Evolutionary conservation across 139 green algal genomes (phyloP).

Genomic region (Eudorina sp.): DNA sequence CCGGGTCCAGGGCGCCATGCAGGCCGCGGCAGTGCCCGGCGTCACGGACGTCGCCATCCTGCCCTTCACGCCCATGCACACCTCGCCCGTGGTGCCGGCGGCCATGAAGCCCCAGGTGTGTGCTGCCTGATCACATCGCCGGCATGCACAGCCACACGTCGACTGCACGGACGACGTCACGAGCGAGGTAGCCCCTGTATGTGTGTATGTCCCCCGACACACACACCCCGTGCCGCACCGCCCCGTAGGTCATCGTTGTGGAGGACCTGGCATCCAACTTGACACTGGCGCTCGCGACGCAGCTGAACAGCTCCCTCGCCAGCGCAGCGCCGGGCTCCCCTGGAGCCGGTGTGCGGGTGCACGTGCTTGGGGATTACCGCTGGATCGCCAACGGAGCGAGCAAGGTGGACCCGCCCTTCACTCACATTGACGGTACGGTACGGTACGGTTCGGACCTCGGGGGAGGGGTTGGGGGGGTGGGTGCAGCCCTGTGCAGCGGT

Average conservation of each 20-base stretch:
- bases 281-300: no score
- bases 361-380: background rate
- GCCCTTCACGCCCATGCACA: background rate
- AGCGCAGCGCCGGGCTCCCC: background rate
- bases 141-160: no score
- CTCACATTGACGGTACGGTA: background rate
- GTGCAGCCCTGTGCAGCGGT: no score
- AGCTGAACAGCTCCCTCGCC: background rate
- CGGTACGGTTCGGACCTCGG: no score
- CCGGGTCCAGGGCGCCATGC: background rate
- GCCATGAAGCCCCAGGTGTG: background rate
- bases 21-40: background rate
- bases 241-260: no score
- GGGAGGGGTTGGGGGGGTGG: no score
- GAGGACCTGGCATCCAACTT: no score
- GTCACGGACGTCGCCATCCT: background rate
- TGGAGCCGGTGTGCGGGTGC: background rate
- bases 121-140: no score
- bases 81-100: background rate
- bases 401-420: background rate
- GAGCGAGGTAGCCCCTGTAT: no score
- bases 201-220: no score
- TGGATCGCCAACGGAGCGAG: background rate
- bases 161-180: no score
- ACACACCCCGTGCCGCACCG: no score